A percentile compares a stretch with the other conserved stretches of the same genome.
Conservation (phyloP, 352 stramenopile species). For the Phytophthora rubi region DNA sequence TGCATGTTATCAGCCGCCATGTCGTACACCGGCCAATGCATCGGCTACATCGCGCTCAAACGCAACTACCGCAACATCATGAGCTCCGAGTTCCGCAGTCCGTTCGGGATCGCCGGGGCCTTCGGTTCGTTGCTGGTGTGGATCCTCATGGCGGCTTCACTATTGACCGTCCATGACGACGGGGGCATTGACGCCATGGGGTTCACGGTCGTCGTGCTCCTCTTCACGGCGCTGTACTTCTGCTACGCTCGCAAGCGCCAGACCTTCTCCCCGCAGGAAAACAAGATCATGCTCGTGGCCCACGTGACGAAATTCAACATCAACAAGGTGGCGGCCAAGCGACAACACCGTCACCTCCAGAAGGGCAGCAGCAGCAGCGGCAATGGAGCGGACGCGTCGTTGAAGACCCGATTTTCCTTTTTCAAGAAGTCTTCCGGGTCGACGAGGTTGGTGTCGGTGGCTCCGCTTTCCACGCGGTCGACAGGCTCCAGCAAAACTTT, state of each 20-base stretch:
- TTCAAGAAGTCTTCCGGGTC: neutral
- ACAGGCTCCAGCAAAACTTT: neutral
- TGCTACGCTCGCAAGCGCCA: conserved; percentile 34
- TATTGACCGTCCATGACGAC: conserved; percentile 33
- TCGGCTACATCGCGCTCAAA: conserved; percentile 45
- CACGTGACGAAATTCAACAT: conserved; percentile 44
- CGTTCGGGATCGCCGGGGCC: conserved; percentile 34
- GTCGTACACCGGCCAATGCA: conserved; percentile 40
- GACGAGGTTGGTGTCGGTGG: neutral
- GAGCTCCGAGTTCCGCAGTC: conserved; percentile 39
- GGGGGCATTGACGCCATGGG: conserved; percentile 22
- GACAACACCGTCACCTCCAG: conserved; percentile 2
- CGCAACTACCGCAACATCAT: conserved; percentile 41
- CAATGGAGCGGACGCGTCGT: neutral
- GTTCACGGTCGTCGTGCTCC: conserved; percentile 18
- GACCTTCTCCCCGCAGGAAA: conserved; percentile 44
- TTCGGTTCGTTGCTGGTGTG: conserved; percentile 30
- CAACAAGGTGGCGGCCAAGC: conserved; percentile 17
- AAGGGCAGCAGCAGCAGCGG: neutral
- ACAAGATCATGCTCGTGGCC: conserved; percentile 42
- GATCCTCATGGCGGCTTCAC: conserved; percentile 20
- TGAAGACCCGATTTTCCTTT: neutral
- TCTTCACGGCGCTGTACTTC: conserved; percentile 39
- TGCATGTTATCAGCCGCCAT: conserved; percentile 34
- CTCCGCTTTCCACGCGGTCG: neutral